Evolutionary conservation across 139 green algal genomes (phyloP), one percentile per base, ranked within the genome.

Genomic region (Chlamydomonas incerta): DNA sequence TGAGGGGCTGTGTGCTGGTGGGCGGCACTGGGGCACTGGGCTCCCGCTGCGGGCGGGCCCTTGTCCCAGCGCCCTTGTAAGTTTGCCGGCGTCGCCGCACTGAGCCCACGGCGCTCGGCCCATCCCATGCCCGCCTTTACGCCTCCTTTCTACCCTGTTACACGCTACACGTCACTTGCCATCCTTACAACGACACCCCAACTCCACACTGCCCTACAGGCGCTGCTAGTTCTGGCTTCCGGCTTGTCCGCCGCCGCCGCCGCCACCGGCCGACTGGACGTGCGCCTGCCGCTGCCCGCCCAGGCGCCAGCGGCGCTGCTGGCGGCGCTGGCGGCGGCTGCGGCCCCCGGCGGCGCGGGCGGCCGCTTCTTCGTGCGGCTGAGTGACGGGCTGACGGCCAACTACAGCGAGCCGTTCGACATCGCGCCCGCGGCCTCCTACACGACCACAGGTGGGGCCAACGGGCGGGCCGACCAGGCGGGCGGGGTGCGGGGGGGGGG

Each of bases 401-500:
- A 85, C 47, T 85, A 85, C 67, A 75, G 63, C 46, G 79, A 85
- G 66, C 79, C 79, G 9, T 85, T 85, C 28, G 76, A 83, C 46
- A 72, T 82, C 14, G 28, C 21, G 24, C 33, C 74, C 41, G 52
- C 50, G 15, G 0, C 41, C 9, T 4, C 18, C 8, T 82, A 82
- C 35, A 47, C 15, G 47, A 10, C n/a, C n/a, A n/a, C 29, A 3
- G 28, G 72, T 79, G 52, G 4, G 47, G 55, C 55, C 13, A 10
- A 2, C 18, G 55, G n/a, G n/a, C n/a, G n/a, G n/a, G n/a, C n/a
- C n/a, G n/a, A n/a, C n/a, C n/a, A n/a, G n/a, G n/a, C n/a, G 41
- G 41, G 41, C 41, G 41, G 41, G 41, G 41, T n/a, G n/a, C n/a
- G n/a, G n/a, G n/a, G n/a, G n/a, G n/a, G n/a, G n/a, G n/a, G n/a